Percentiles rank a stretch among this genome's conserved stretches.
Conservation (phyloP, 2,329 filamentous ascomycete genomes). For the Exserohilum rostratum region DNA sequence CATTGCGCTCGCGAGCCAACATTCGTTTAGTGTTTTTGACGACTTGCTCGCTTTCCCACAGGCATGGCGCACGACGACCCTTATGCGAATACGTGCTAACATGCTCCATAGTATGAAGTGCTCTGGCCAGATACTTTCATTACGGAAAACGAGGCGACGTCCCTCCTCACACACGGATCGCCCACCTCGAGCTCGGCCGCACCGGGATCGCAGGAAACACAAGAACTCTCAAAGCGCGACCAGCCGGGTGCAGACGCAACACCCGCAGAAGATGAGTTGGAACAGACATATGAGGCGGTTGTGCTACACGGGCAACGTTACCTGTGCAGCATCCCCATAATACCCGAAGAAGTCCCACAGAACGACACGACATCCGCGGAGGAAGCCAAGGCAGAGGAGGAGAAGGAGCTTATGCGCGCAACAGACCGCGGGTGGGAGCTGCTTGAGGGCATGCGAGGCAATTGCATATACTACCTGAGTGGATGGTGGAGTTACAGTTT, state of each 20-base stretch:
- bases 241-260: constrained; percentile 23
- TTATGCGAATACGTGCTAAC: constrained; percentile 14
- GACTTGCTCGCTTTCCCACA: constrained; percentile 87
- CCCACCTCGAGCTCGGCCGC: constrained; percentile 34
- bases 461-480: constrained; percentile 81
- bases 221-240: constrained; percentile 43
- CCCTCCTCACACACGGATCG: constrained; percentile 56
- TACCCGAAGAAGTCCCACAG: constrained; percentile 60
- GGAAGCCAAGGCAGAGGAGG: constrained; percentile 73
- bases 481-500: constrained; percentile 98
- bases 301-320: constrained; percentile 72
- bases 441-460: constrained; percentile 74
- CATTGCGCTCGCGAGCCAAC: constrained; percentile 59
- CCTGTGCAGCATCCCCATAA: constrained; percentile 81
- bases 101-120: constrained; percentile 71
- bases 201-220: constrained; percentile 43
- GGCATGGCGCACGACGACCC: constrained; percentile 56
- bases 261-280: constrained; percentile 28
- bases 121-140: constrained; percentile 75
- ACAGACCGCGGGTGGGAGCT: constrained; percentile 81
- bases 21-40: constrained; percentile 82
- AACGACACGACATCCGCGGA: constrained; percentile 71
- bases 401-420: constrained; percentile 78
- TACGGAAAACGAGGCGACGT: constrained; percentile 70
- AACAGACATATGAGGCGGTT: constrained; percentile 72